phyloP scores from a whole-genome alignment of 257 asterid genomes.

The Gynochthodes officinalis region DNA sequence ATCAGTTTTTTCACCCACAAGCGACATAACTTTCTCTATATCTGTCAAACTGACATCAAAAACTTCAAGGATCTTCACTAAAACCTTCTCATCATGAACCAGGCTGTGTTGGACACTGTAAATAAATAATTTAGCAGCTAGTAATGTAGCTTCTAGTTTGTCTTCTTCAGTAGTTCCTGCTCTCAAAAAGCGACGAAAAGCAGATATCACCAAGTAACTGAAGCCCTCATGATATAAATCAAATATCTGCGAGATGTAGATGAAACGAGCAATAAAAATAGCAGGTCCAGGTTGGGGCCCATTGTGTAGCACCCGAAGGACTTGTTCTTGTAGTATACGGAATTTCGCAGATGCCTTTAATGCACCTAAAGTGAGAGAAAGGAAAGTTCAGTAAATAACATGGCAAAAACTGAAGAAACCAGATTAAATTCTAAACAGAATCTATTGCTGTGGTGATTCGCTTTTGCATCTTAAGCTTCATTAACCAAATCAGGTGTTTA shows the following conservation, averaged over 20 bases:
- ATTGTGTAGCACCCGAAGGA: constrained; percentile 46
- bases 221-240: constrained; percentile 60
- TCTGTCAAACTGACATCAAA: constrained; percentile 50
- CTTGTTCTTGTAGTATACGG: constrained; percentile 66
- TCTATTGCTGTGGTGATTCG: background rate
- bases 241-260: constrained; percentile 56
- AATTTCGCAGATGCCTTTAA: constrained; percentile 67
- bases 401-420: constrained; percentile 5
- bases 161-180: constrained; percentile 41
- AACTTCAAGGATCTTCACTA: constrained; percentile 60
- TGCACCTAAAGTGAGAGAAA: constrained; percentile 48
- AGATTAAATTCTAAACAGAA: background rate
- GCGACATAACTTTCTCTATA: constrained; percentile 47
- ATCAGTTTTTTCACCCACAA: constrained; percentile 28
- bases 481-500: background rate
- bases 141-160: constrained; percentile 41
- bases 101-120: constrained; percentile 37
- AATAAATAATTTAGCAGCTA: constrained; percentile 63
- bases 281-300: constrained; percentile 68
- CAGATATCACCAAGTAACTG: constrained; percentile 76
- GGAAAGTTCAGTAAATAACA: background rate
- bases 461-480: constrained; percentile 8
- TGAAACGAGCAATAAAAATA: constrained; percentile 67
- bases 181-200: constrained; percentile 59
- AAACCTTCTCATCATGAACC: constrained; percentile 53